A percentile compares a stretch with the other conserved stretches of the same genome.
phyloP scores from a whole-genome alignment of 2,329 filamentous ascomycete genomes.

The Penicillium sp. region DNA sequence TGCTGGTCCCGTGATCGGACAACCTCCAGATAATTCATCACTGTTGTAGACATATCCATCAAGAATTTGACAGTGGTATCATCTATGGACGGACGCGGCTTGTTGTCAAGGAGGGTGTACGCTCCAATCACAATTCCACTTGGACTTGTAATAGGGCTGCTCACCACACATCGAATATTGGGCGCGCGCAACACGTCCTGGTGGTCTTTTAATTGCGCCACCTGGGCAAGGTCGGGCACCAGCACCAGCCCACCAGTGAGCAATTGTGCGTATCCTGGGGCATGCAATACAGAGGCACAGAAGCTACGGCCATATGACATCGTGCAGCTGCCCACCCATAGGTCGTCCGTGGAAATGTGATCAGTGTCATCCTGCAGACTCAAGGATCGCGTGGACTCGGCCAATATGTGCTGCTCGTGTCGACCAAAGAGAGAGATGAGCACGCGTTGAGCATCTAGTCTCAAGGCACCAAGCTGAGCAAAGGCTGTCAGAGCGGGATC shows the following conservation, averaged over 20 bases:
- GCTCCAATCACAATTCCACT: slow-evolving; percentile 58
- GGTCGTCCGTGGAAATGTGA: background rate
- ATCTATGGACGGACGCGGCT: slow-evolving; percentile 37
- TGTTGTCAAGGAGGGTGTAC: slow-evolving; percentile 59
- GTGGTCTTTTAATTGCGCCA: background rate
- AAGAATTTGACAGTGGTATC: slow-evolving; percentile 54
- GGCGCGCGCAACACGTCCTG: too few species aligned
- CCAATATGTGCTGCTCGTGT: slow-evolving; percentile 51
- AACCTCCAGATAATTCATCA: slow-evolving; percentile 62
- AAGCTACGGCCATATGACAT: too few species aligned
- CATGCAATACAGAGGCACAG: too few species aligned
- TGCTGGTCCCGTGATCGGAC: slow-evolving; percentile 28
- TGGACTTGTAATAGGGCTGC: slow-evolving; percentile 55
- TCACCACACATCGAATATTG: too few species aligned
- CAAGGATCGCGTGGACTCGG: slow-evolving; percentile 47
- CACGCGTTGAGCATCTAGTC: slow-evolving; percentile 45
- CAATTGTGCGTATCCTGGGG: too few species aligned
- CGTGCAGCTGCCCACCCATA: slow-evolving; percentile 23
- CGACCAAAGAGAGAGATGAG: slow-evolving; percentile 56
- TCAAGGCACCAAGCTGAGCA: slow-evolving; percentile 51
- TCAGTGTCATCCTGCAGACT: slow-evolving; percentile 18
- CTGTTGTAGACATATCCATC: slow-evolving; percentile 56
- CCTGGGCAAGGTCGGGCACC: too few species aligned
- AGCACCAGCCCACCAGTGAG: too few species aligned
- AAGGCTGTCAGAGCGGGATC: slow-evolving; percentile 47